These are phyloP conservation scores for Exophiala spinifera DNA, from an alignment of 2,329 filamentous ascomycete species.

Conservation along the genomic window DNA sequence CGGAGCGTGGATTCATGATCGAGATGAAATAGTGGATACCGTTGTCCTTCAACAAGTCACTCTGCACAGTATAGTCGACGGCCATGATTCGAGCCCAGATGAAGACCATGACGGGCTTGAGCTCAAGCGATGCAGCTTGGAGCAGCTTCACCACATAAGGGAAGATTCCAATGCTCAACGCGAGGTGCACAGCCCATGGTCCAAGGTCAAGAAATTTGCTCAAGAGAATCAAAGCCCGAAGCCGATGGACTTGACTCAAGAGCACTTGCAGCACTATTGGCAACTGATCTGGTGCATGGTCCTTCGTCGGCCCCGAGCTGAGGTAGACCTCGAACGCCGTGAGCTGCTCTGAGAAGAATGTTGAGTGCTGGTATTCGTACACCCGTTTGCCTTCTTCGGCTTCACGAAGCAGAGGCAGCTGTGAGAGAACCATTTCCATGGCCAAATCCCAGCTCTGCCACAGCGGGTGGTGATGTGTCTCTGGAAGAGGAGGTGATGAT, in stretches of 20 bases:
- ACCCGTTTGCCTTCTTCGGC: conserved; percentile 68
- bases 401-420: conserved; percentile 79
- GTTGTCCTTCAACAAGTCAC: conserved; percentile 91
- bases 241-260: conserved; percentile 88
- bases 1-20: conserved; percentile 80
- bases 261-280: conserved; percentile 95
- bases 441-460: conserved; percentile 98
- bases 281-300: conserved; percentile 87
- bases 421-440: conserved; percentile 88
- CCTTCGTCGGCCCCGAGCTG: conserved; percentile 74
- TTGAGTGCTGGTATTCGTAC: conserved; percentile 92
- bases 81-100: conserved; percentile 97
- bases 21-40: conserved; percentile 96
- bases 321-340: conserved; percentile 97
- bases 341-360: conserved; percentile 94
- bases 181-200: conserved; percentile 97
- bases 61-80: conserved; percentile 89
- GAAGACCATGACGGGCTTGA: conserved; percentile 99
- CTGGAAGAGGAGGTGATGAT: conserved; percentile 85
- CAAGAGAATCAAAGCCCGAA: conserved; percentile 84
- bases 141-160: conserved; percentile 97
- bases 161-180: conserved; percentile 96
- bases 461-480: conserved; percentile 88
- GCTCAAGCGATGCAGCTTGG: conserved; percentile 87
- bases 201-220: conserved; percentile 93